phyloP scores from a whole-genome alignment of 2,329 filamentous ascomycete species.

The Pseudogymnoascus sp. region DNA sequence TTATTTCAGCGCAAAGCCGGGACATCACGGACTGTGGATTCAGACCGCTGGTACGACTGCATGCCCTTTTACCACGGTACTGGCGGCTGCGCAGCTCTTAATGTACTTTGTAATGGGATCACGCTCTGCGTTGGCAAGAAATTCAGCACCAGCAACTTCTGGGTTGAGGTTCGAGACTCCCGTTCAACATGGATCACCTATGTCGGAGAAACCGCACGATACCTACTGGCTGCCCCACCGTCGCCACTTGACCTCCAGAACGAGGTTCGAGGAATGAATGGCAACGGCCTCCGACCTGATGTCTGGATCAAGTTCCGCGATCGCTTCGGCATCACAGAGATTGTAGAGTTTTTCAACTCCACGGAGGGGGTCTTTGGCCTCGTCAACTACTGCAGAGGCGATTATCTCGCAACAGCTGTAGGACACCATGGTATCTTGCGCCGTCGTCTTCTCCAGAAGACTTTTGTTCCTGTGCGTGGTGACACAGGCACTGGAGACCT shows the following conservation, averaged over 20 bases:
- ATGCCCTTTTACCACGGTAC: constrained; percentile 76
- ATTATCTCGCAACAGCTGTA: constrained; percentile 56
- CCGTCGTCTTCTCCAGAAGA: constrained; percentile 45
- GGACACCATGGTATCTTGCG: constrained; percentile 63
- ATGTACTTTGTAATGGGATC: constrained; percentile 31
- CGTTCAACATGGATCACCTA: constrained; percentile 66
- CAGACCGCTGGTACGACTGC: constrained; percentile 64
- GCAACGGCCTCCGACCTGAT: constrained; percentile 62
- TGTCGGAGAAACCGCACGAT: constrained; percentile 70
- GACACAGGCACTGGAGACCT: constrained; percentile 64
- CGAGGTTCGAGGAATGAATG: constrained; percentile 51
- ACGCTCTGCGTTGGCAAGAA: constrained; percentile 57
- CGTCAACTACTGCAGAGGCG: constrained; percentile 52
- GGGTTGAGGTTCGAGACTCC: constrained; percentile 62
- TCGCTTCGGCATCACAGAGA: constrained; percentile 53
- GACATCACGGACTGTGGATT: constrained; percentile 24
- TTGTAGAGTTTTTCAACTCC: constrained; percentile 71
- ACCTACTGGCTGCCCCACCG: constrained; percentile 61
- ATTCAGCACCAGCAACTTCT: constrained; percentile 65
- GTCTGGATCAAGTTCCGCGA: constrained; percentile 59
- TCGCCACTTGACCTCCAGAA: constrained; percentile 55
- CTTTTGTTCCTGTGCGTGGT: constrained; percentile 59
- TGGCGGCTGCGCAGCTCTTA: constrained; percentile 36
- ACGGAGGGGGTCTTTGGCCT: constrained; percentile 64
- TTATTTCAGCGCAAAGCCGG: constrained; percentile 17